Evolutionary conservation across 805 yeast genomes (phyloP), one percentile per base, ranked within the genome.

Genomic region (Monosporozyma aerobia): DNA sequence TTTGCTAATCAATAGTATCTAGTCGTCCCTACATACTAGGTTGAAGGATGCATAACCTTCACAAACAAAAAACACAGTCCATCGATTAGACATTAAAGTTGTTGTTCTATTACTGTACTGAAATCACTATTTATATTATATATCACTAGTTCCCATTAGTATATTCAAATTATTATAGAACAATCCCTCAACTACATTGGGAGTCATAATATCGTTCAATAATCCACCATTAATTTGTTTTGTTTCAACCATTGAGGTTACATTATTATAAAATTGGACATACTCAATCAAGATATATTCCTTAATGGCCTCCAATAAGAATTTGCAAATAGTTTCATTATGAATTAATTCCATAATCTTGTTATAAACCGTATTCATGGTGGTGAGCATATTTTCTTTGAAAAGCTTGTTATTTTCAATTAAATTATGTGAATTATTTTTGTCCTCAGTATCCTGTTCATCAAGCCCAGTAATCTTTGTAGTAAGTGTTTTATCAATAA

Each of bases 221-320:
- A 29, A 6, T 11, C 57, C 58, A 46, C 66, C 69, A 8, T 62
- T 61, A 1, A 62, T 9, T 32, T 46, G 37, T 22, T 33, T 10
- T 45, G 51, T 16, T 14, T 55, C 54, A 51, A 60, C 57, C 32
- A 60, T 16, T 13, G 35, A 5, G 10, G 48, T 14, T 5, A 30
- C 13, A 23, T 8, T 22, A 75, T 57, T 22, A 59, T 49, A 41
- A 78, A 61, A 78, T 83, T 14, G 65, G 65, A 79, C 82, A 63
- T 88, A 89, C 14, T 76, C 73, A 48, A 76, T 77, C 16, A 79
- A 64, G 8, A 86, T 72, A 44, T 79, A 72, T 54, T 83, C 87
- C 60, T 81, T 85, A 32, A 82, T 73, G 11, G 89, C 86, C 61
- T 83, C 87, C 44, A 85, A 65, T 50, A 85, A 67, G 53, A 78